Base-by-base conservation (phyloP, 768 basidiomycete genomes). In the Leucocoprinus sp. region DNA sequence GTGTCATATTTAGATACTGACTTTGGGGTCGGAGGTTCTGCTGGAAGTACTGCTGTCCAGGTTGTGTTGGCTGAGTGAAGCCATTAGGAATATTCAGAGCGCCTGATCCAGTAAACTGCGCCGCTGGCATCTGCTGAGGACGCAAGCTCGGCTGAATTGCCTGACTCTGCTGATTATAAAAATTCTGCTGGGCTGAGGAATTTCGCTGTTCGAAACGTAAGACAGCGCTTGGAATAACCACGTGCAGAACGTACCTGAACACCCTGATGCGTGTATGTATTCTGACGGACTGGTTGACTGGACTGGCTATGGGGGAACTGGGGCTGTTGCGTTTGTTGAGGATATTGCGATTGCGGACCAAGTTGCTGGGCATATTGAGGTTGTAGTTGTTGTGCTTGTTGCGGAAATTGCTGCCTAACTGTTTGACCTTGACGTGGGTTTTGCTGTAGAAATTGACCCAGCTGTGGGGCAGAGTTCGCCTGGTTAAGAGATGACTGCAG, bases 81-180 rank as follows among this genome's bases (percentile, higher is more conserved):
- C n/a, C 33, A 36, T 45, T 38, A n/a, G 40, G 35, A 28, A 15
- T 37, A 22, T 28, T 39, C 18, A 40, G 45, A 11, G 22, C 21
- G 22, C 24, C 35, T 27, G 29, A 38, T 18, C 28, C 29, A 34
- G 45, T 5, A 38, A 47, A 29, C 24, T 48, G 46, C 17, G 31
- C 18, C 8, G n/a, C 36, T n/a, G 44, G 22, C 18, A 37, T 14
- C n/a, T 45, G 36, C 21, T 38, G 44, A 38, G 44, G 15, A 28
- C 38, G 24, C 19, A n/a, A 15, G 9, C 22, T 42, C 19, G 31
- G 39, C 17, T 41, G 39, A 8, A n/a, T 28, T 7, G 38, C 21
- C 29, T 40, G 45, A 27, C 35, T 47, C 11, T 31, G 27, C 21
- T 33, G 45, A 47, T 22, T 24, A 24, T 45, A 45, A 15, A 29